These are phyloP conservation scores for Choiromyces venosus DNA, from an alignment of 495 filamentous ascomycete species.

Conservation along the genomic window DNA sequence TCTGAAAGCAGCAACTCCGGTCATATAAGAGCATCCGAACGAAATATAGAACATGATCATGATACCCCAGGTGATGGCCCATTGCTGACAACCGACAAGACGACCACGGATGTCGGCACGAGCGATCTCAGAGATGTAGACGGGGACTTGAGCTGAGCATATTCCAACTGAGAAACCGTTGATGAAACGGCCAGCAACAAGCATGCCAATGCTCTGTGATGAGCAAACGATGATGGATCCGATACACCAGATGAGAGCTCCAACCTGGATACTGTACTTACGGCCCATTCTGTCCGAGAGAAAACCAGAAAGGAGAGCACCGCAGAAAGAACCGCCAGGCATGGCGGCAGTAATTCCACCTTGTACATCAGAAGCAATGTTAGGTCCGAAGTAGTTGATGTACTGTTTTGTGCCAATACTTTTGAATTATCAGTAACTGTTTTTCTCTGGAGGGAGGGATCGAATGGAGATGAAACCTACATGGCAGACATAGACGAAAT, in stretches of 20 bases:
- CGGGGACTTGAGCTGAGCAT: conserved; percentile 72
- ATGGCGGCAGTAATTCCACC: conserved; percentile 59
- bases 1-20: conserved; percentile 57
- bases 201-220: conserved; percentile 68
- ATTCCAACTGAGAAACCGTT: conserved; percentile 73
- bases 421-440: conserved; percentile 6
- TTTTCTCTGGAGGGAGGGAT: neutral
- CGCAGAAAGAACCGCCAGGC: conserved; percentile 70
- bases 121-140: conserved; percentile 70
- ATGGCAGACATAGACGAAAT: conserved; percentile 76
- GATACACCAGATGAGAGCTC: conserved; percentile 44
- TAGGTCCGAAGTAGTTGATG: conserved; percentile 56
- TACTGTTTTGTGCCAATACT: conserved; percentile 57
- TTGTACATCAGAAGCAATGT: conserved; percentile 35
- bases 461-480: conserved; percentile 5
- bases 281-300: conserved; percentile 64
- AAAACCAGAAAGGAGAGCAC: conserved; percentile 61
- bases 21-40: conserved; percentile 66
- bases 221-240: conserved; percentile 68
- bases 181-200: conserved; percentile 70
- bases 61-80: conserved; percentile 70
- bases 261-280: conserved; percentile 49
- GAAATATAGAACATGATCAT: conserved; percentile 79
- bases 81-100: conserved; percentile 67
- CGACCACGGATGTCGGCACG: conserved; percentile 65